Conservation (phyloP, 1,284 basidiomycete species). For the Apiotrichum domesticum region DNA sequence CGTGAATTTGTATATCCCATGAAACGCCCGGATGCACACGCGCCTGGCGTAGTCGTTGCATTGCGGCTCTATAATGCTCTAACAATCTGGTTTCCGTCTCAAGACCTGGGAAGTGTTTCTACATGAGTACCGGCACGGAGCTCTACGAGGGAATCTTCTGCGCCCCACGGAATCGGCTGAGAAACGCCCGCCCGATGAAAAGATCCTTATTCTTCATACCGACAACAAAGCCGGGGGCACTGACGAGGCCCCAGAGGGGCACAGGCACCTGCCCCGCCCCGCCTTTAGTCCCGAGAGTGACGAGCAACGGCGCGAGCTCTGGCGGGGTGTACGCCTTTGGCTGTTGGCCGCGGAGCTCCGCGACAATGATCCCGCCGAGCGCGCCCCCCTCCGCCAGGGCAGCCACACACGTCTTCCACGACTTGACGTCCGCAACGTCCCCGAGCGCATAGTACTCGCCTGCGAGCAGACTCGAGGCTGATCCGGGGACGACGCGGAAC, state of each 20-base stretch:
- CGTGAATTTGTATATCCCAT: too few species aligned
- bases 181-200: conserved; percentile 25
- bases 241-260: conserved; percentile 24
- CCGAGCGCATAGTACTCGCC: conserved; percentile 43
- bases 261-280: conserved; percentile 27
- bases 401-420: conserved; percentile 32
- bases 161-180: conserved; percentile 25
- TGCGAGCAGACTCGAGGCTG: conserved; percentile 13
- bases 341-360: conserved; percentile 26
- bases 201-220: conserved; percentile 27
- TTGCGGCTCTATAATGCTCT: too few species aligned
- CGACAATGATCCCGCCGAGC: conserved; percentile 25
- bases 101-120: too few species aligned
- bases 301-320: conserved; percentile 24
- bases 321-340: conserved; percentile 22
- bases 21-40: too few species aligned
- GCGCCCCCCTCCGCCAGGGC: conserved; percentile 16
- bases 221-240: conserved; percentile 27
- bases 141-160: conserved; percentile 19
- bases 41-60: too few species aligned
- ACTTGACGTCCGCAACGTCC: conserved; percentile 33
- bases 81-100: too few species aligned
- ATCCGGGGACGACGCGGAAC: conserved; percentile 27
- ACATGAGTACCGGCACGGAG: too few species aligned
- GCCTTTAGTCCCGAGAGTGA: conserved; percentile 28